These are phyloP conservation scores for Monosporascus sp. DNA, from an alignment of 2,329 filamentous ascomycete species.

Conservation along the genomic window DNA sequence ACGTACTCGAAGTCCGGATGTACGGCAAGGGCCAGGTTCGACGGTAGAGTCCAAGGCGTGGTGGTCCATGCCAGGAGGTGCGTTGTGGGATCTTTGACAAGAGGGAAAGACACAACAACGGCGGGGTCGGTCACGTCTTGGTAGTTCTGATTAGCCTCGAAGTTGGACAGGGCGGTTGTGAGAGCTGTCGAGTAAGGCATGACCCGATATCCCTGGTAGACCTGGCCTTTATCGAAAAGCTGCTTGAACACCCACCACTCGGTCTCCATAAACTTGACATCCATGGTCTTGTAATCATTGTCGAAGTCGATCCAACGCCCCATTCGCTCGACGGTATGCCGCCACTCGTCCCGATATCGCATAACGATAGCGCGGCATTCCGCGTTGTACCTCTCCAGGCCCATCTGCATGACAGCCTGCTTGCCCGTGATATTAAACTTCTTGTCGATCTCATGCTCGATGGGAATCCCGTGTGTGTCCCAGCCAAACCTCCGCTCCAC, in stretches of 20 bases:
- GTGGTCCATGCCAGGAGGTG: conserved; percentile 83
- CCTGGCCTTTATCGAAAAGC: conserved; percentile 80
- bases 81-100: conserved; percentile 71
- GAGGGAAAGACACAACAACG: conserved; percentile 80
- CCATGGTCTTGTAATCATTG: conserved; percentile 98
- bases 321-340: conserved; percentile 77
- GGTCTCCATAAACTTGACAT: conserved; percentile 91
- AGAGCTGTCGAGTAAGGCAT: conserved; percentile 94
- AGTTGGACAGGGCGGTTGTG: conserved; percentile 85
- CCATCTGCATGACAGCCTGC: conserved; percentile 80
- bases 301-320: conserved; percentile 98
- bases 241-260: conserved; percentile 97
- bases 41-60: conserved; percentile 80
- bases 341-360: conserved; percentile 84
- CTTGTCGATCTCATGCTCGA: conserved; percentile 98
- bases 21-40: conserved; percentile 70
- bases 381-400: conserved; percentile 83
- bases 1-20: conserved; percentile 83
- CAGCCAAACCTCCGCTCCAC: conserved; percentile 91
- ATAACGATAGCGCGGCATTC: conserved; percentile 92
- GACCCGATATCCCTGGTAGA: conserved; percentile 86
- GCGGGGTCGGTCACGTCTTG: conserved; percentile 89
- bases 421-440: conserved; percentile 84
- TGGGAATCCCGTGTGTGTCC: conserved; percentile 91
- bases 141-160: conserved; percentile 92